phyloP scores from a whole-genome alignment of 2,329 filamentous ascomycete genomes.

The Teratosphaeria viscida region DNA sequence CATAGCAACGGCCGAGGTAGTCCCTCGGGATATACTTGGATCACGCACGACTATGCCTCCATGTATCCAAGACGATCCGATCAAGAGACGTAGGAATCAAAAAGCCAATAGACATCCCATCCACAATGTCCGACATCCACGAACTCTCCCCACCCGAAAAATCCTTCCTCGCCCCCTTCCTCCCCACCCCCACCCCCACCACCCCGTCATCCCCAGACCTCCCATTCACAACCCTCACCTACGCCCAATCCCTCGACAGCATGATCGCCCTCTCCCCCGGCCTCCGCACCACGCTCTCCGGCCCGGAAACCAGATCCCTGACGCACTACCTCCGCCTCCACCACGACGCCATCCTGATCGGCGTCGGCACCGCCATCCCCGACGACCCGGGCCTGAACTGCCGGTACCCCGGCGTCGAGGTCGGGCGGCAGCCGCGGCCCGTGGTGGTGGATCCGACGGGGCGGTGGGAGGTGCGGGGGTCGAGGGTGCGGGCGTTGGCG shows the following conservation, averaged over 20 bases:
- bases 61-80: no score
- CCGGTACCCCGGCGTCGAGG: conserved; percentile 30
- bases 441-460: conserved; percentile 69
- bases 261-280: conserved; percentile 67
- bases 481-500: conserved; percentile 56
- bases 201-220: conserved; percentile 9
- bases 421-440: conserved; percentile 61
- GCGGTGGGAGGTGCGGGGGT: conserved; percentile 54
- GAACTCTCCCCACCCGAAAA: conserved; percentile 29
- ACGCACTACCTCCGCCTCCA: conserved; percentile 78
- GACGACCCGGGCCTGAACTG: conserved; percentile 84
- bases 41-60: no score
- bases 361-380: conserved; percentile 70
- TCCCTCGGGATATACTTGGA: no score
- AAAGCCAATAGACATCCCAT: no score
- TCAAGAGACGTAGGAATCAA: no score
- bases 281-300: conserved; percentile 72
- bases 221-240: conserved; percentile 68
- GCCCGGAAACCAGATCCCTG: conserved; percentile 76
- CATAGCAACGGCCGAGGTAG: no score
- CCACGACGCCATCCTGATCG: conserved; percentile 77
- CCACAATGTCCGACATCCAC: conserved; percentile 8
- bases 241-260: conserved; percentile 81
- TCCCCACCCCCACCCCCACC: conserved; percentile 24
- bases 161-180: conserved; percentile 41